A percentile compares a stretch with the other conserved stretches of the same genome.
Evolutionary conservation across 805 yeast species (phyloP).

Genomic region (Saccharomyces cerevisiae): DNA sequence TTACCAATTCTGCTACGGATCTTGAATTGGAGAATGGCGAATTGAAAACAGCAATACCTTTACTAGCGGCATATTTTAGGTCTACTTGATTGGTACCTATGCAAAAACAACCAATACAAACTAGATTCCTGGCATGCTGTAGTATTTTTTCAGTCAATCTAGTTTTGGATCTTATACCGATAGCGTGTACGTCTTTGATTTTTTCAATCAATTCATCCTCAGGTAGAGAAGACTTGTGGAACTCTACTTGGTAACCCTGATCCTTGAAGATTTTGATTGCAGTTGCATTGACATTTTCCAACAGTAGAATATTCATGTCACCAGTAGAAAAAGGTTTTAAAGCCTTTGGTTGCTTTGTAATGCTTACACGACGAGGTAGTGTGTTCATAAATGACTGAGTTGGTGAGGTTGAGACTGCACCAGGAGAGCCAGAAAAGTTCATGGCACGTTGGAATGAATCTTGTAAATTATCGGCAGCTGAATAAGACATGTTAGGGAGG

Average conservation of each 20-base stretch:
- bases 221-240: slow-evolving; percentile 73
- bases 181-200: slow-evolving; percentile 83
- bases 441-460: slow-evolving; percentile 47
- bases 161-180: slow-evolving; percentile 95
- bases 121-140: slow-evolving; percentile 76
- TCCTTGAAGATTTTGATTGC: slow-evolving; percentile 73
- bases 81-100: slow-evolving; percentile 97
- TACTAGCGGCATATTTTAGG: slow-evolving; percentile 78
- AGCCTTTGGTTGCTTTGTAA: slow-evolving; percentile 47
- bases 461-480: slow-evolving; percentile 47
- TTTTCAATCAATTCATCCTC: slow-evolving; percentile 90
- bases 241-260: slow-evolving; percentile 94
- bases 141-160: slow-evolving; percentile 69
- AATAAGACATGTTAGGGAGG: slow-evolving; percentile 46
- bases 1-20: slow-evolving; percentile 92
- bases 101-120: slow-evolving; percentile 92
- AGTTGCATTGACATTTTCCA: slow-evolving; percentile 86
- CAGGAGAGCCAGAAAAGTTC: slow-evolving; percentile 44
- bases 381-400: slow-evolving; percentile 54
- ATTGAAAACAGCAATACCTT: slow-evolving; percentile 91
- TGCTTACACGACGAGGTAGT: slow-evolving; percentile 36
- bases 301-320: slow-evolving; percentile 77
- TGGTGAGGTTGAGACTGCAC: slow-evolving; percentile 72
- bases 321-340: slow-evolving; percentile 90
- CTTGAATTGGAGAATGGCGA: slow-evolving; percentile 96